phyloP scores from a whole-genome alignment of 345 rosid genomes.

The Populus deltoides region DNA sequence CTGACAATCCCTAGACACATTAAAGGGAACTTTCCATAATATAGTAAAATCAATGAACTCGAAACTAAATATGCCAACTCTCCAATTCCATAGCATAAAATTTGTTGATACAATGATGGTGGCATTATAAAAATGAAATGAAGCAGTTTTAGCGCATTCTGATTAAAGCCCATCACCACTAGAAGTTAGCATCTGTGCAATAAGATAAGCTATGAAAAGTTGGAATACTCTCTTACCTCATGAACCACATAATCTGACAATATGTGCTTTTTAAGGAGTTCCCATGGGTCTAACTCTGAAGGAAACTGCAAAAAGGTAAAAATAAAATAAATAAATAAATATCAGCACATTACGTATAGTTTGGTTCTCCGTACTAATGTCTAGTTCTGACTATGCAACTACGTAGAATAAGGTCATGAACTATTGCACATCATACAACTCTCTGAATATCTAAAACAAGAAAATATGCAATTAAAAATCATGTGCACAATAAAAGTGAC shows the following conservation, averaged over 20 bases:
- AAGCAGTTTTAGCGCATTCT: background rate
- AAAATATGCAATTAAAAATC: background rate
- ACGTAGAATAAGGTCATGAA: background rate
- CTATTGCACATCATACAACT: background rate
- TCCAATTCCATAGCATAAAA: background rate
- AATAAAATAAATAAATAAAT: conserved; percentile 4
- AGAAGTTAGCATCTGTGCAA: background rate
- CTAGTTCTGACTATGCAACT: background rate
- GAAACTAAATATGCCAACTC: background rate
- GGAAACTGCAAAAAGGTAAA: conserved; percentile 58
- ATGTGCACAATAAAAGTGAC: background rate
- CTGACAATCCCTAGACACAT: background rate
- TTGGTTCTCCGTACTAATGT: background rate
- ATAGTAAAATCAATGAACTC: background rate
- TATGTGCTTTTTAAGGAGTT: conserved; percentile 68
- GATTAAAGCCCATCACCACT: background rate
- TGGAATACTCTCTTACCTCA: conserved; percentile 50
- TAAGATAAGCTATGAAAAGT: conserved; percentile 6
- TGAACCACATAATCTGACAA: conserved; percentile 72
- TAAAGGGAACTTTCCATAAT: background rate
- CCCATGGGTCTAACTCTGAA: conserved; percentile 83
- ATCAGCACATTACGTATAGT: background rate
- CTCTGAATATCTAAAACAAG: background rate
- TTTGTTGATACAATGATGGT: background rate
- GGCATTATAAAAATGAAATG: background rate